Evolutionary conservation across 2,329 filamentous ascomycete species (phyloP), one percentile per base, ranked within the genome.

Genomic region (Apiospora arundinis): DNA sequence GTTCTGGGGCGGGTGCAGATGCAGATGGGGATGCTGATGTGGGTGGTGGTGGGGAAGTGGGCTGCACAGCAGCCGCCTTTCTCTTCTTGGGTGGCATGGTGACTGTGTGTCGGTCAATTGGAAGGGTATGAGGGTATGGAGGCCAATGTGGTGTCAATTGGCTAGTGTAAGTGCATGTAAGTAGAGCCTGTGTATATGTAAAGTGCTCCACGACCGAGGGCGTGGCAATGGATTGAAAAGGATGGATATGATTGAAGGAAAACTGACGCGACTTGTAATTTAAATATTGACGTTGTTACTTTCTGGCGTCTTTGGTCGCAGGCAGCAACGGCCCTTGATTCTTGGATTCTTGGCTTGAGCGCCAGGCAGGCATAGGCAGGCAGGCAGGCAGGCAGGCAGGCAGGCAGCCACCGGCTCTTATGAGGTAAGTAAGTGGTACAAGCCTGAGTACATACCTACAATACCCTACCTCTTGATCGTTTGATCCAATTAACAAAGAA

Each of bases 311-410:
- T 23, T 32, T 63, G 56, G 56, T 63, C 28, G 56, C 32, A 63
- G 56, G 56, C 56, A 63, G 56, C 56, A 63, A 63, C 32, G 56
- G n/a, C 28, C 56, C 56, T 63, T 40, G 56, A 40, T 37, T 37
- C 28, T 32, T 32, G 52, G 56, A 40, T 37, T 37, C 28, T 32
- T 32, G 52, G 52, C 56, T 40, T 63, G 56, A 40, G 32, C 56
- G 32, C 56, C 56, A 63, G 56, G 56, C 56, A 63, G 52, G 45
- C 42, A 32, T 11, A 23, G 8, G 21, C 21, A 23, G 21, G 46
- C n/a, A 23, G 21, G 46, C 23, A 28, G 49, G 49, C 49, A 56
- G 7, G 28, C 25, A 32, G 52, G 52, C 32, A 63, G 18, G 32
- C 56, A 63, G 56, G 28, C 56, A 63, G 18, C 56, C 12, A 14